Evolutionary conservation across 805 yeast species (phyloP).

Genomic region (Cyberlindnera mycetangii): DNA sequence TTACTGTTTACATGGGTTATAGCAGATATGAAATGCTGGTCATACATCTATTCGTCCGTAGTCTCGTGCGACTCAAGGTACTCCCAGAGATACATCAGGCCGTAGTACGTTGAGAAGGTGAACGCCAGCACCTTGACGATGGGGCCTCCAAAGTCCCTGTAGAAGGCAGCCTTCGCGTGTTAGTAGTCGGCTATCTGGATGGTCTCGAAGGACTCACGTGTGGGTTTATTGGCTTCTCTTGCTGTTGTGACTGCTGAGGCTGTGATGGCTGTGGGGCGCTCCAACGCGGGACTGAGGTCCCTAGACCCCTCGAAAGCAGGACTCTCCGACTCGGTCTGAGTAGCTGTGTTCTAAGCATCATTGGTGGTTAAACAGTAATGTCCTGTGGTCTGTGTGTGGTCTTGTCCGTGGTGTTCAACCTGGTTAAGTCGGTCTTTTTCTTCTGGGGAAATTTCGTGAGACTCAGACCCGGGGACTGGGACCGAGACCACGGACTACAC

Average conservation of each 20-base stretch:
- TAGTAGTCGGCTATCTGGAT: no score
- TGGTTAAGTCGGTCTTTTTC: neutral
- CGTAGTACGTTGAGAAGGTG: conserved; percentile 46
- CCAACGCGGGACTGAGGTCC: neutral
- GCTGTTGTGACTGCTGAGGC: neutral
- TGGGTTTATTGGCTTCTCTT: conserved; percentile 11
- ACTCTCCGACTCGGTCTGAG: neutral
- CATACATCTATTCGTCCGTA: conserved; percentile 11
- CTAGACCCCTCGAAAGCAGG: neutral
- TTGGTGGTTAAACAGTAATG: no score
- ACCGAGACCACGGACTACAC: neutral
- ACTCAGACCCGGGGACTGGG: neutral
- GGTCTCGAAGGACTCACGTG: conserved; percentile 19
- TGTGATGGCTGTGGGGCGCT: neutral
- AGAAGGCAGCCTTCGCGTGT: conserved; percentile 34
- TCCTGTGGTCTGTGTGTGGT: neutral
- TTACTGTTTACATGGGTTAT: conserved; percentile 13
- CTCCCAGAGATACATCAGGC: conserved; percentile 43
- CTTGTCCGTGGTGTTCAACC: neutral
- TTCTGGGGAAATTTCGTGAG: neutral
- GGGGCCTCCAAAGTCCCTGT: conserved; percentile 45
- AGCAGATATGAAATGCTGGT: conserved; percentile 29
- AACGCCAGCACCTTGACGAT: conserved; percentile 41
- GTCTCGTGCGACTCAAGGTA: conserved; percentile 32
- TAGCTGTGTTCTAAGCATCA: conserved; percentile 3